These are phyloP conservation scores for Posidonia australis DNA, from an alignment of 106 monocot species.

Conservation along the genomic window DNA sequence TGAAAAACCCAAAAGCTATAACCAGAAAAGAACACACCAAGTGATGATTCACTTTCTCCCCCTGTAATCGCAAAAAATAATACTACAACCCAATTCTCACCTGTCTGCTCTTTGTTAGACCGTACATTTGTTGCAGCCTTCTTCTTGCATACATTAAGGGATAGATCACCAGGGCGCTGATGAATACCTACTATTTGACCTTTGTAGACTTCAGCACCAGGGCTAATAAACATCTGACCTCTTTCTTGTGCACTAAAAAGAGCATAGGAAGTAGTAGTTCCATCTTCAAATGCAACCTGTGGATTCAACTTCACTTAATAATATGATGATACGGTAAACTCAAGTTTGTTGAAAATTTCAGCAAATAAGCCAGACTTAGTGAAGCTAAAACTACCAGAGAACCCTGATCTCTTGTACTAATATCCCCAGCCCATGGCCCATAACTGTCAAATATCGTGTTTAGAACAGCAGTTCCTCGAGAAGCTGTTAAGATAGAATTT, in stretches of 20 bases:
- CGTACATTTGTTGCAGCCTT: constrained; percentile 96
- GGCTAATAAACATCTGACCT: constrained; percentile 74
- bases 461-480: constrained; percentile 83
- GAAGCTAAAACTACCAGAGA: constrained; percentile 52
- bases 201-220: constrained; percentile 83
- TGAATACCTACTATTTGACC: constrained; percentile 95
- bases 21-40: too few relatives aligned
- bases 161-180: constrained; percentile 92
- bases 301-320: constrained; percentile 3
- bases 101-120: constrained; percentile 92
- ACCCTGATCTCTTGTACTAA: constrained; percentile 83
- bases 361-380: neutral
- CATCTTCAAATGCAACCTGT: constrained; percentile 92
- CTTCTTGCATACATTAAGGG: constrained; percentile 96
- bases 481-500: constrained; percentile 90
- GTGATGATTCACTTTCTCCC: too few relatives aligned
- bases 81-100: constrained; percentile 18
- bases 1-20: too few relatives aligned
- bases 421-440: constrained; percentile 90
- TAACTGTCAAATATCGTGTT: constrained; percentile 96
- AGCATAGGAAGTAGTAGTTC: constrained; percentile 88
- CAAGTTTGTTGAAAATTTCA: neutral
- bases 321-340: neutral
- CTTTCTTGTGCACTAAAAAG: constrained; percentile 89
- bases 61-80: too few relatives aligned